Conservation (phyloP, 176 grass and related monocot genomes). For the Bromus sterilis region DNA sequence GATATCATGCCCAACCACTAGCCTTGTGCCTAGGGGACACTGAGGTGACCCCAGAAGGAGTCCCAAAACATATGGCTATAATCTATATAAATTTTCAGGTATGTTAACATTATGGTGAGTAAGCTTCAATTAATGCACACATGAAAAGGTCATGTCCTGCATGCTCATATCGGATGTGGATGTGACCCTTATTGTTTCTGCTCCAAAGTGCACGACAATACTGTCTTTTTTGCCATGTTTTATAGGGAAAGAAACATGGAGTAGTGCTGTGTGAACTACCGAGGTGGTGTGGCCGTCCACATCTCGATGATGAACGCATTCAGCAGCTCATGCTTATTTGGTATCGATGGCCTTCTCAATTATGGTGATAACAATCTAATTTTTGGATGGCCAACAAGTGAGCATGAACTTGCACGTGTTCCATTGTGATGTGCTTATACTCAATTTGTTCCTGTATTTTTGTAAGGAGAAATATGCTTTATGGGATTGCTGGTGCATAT, state of each 20-base stretch:
- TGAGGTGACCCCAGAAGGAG: constrained; percentile 37
- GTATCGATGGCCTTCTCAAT: neutral
- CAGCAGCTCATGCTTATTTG: neutral
- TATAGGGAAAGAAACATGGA: constrained; percentile 36
- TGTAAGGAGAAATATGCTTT: constrained; percentile 12
- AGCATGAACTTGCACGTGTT: neutral
- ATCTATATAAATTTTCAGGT: neutral
- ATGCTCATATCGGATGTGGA: constrained; percentile 18
- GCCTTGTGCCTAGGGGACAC: constrained; percentile 50
- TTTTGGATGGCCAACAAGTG: neutral
- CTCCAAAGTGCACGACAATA: constrained; percentile 52
- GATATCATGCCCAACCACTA: constrained; percentile 53
- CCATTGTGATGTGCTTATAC: neutral
- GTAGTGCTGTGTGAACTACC: constrained; percentile 40
- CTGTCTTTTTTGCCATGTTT: constrained; percentile 15
- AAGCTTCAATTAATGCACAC: neutral
- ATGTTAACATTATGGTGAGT: neutral
- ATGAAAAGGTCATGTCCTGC: constrained; percentile 35
- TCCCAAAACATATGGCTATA: constrained; percentile 6
- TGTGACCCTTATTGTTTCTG: constrained; percentile 23
- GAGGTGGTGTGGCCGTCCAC: constrained; percentile 40
- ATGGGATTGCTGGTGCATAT: constrained; percentile 2
- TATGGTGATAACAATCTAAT: neutral
- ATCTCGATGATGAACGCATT: constrained; percentile 28
- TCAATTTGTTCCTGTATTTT: neutral